Base-by-base conservation (phyloP, 2,329 filamentous ascomycete genomes). In the Ilyonectria destructans region DNA sequence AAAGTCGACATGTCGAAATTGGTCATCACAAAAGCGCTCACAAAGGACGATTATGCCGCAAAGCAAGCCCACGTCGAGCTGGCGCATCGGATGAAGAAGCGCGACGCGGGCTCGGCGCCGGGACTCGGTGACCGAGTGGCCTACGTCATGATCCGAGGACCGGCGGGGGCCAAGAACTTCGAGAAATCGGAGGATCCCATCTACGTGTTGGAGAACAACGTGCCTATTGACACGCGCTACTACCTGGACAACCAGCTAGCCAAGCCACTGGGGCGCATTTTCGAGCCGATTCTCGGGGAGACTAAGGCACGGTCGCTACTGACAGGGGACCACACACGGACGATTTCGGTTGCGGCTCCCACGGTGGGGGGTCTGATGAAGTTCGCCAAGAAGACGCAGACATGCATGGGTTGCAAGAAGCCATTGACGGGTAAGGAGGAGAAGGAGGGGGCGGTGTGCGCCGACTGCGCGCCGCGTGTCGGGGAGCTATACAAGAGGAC, bases 331-430 rank as follows among this genome's bases (percentile, higher is more conserved):
- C 96, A 99, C 82, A 99, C 96, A 9, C 92, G 96, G n/a, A 90
- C 93, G 55, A 97, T 99, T 72, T 93, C 94, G 1, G 94, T 98
- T 26, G 95, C 96, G 3, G 96, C 94, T 21, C 96, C 97, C 0
- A 93, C 93, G 0, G 89, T 97, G 69, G 96, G 96, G 64, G 96
- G 96, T 0, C 85, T 99, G 71, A 99, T 99, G 96, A 98, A 97
- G 83, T 99, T 98, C 79, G 89, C 96, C 37, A 98, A 97, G 85
- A 98, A 97, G 85, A 99, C 96, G 3, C 91, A 95, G 83, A 98
- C 96, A 0, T 99, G 96, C 81, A 97, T 99, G 93, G 96, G 95
- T 4, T 99, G 96, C 89, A 99, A 98, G 88, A 98, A 98, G 82
- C 96, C 96, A 4, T 87, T 99, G 57, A 91, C 89, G 7, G 90